A percentile compares a stretch with the other conserved stretches of the same genome.
Conservation (phyloP, 225 moss, liverwort and hornwort species). For the Sphagnum contortum region DNA sequence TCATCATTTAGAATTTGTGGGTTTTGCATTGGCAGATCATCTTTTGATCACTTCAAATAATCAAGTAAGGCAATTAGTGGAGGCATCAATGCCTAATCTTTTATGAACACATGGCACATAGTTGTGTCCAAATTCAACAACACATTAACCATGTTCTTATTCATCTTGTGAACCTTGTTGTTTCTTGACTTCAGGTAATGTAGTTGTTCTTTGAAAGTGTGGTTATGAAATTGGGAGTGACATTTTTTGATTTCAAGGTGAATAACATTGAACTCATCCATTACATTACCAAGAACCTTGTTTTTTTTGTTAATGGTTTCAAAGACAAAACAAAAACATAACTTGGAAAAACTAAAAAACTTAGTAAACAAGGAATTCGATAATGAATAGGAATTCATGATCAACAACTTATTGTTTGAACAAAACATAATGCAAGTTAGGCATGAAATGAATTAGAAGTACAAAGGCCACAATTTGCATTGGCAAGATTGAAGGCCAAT, state of each 20-base stretch:
- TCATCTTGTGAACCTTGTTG: not conserved
- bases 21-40: too few species aligned
- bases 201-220: not conserved
- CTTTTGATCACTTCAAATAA: too few species aligned
- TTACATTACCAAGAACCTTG: not conserved
- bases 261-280: not conserved
- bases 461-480: too few species aligned
- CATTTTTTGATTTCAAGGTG: not conserved
- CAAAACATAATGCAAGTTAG: too few species aligned
- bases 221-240: not conserved
- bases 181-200: not conserved
- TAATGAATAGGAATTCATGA: too few species aligned
- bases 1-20: too few species aligned
- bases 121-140: not conserved
- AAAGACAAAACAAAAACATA: not conserved
- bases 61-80: too few species aligned
- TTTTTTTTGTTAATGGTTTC: not conserved
- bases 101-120: constrained; percentile 1
- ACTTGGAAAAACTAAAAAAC: too few species aligned
- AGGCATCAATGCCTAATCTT: not conserved
- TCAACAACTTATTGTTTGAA: too few species aligned
- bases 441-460: too few species aligned
- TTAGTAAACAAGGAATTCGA: too few species aligned
- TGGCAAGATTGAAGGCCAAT: too few species aligned
- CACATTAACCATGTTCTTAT: not conserved